phyloP scores from a whole-genome alignment of 1,284 basidiomycete species.

The Mycena citricolor region DNA sequence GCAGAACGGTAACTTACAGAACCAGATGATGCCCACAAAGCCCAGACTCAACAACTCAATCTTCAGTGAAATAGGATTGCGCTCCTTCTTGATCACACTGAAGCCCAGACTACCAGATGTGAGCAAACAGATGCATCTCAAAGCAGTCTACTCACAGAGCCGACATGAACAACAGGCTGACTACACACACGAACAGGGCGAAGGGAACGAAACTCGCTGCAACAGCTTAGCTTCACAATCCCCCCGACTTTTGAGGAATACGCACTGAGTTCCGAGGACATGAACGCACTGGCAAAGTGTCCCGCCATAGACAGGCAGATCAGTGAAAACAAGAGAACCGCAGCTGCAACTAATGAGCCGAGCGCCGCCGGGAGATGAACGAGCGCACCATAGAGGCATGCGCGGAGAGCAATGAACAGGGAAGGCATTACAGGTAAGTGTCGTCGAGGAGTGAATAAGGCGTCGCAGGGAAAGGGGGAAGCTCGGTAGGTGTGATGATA shows the following conservation, averaged over 20 bases:
- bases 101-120: constrained; percentile 52
- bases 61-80: constrained; percentile 76
- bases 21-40: constrained; percentile 74
- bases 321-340: constrained; percentile 67
- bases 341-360: constrained; percentile 38
- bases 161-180: constrained; percentile 64
- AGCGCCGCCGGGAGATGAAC: constrained; percentile 3
- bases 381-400: constrained; percentile 57
- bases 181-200: constrained; percentile 73
- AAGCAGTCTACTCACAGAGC: constrained; percentile 50
- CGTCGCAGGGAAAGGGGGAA: constrained; percentile 25
- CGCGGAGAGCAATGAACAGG: constrained; percentile 64
- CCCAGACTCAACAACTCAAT: constrained; percentile 70
- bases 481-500: constrained; percentile 12
- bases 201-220: constrained; percentile 82
- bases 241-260: constrained; percentile 10
- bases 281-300: constrained; percentile 68
- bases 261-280: constrained; percentile 77
- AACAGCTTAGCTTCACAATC: neutral
- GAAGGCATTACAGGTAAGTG: constrained; percentile 28
- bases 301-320: constrained; percentile 75
- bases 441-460: constrained; percentile 28
- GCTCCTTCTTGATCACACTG: constrained; percentile 57
- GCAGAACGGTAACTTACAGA: constrained; percentile 48
- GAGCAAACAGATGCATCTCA: neutral